A percentile compares a stretch with the other conserved stretches of the same genome.
Conservation (phyloP, 208 protist species). For the Trypanosoma boissoni region DNA sequence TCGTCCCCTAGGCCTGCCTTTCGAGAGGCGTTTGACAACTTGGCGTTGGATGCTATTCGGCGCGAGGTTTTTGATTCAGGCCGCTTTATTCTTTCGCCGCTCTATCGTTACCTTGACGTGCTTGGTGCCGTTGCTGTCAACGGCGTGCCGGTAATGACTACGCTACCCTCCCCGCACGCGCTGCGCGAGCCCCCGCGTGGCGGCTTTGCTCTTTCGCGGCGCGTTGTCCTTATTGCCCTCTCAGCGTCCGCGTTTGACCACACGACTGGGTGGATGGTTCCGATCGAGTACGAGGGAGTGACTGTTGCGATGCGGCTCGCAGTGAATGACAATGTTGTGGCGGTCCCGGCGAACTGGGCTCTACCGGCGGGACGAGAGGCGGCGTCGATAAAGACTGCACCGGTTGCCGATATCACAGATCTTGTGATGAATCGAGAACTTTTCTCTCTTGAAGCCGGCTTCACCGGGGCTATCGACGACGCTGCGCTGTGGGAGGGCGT, state of each 20-base stretch:
- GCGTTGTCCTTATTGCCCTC: constrained; percentile 73
- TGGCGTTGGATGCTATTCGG: constrained; percentile 60
- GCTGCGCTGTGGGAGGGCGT: constrained; percentile 65
- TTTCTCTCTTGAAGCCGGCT: constrained; percentile 53
- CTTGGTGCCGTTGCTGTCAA: constrained; percentile 71
- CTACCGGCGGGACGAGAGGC: constrained; percentile 61
- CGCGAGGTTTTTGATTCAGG: constrained; percentile 67
- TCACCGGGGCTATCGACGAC: constrained; percentile 43
- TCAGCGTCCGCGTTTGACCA: constrained; percentile 43
- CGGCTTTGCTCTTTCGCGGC: constrained; percentile 44
- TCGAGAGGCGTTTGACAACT: constrained; percentile 31
- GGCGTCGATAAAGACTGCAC: constrained; percentile 51
- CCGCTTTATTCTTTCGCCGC: constrained; percentile 61
- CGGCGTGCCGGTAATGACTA: constrained; percentile 44
- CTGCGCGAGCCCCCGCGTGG: constrained; percentile 31
- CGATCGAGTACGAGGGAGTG: constrained; percentile 44
- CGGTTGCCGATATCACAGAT: constrained; percentile 58
- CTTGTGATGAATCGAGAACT: constrained; percentile 39
- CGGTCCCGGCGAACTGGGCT: constrained; percentile 46
- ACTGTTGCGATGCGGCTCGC: constrained; percentile 53
- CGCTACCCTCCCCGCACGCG: constrained; percentile 47
- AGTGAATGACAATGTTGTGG: constrained; percentile 54
- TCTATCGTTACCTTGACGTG: constrained; percentile 67
- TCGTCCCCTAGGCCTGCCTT: constrained; percentile 15
- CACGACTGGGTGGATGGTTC: constrained; percentile 68